Base-by-base conservation (phyloP, 2,329 filamentous ascomycete species). In the Microsporum canis region DNA sequence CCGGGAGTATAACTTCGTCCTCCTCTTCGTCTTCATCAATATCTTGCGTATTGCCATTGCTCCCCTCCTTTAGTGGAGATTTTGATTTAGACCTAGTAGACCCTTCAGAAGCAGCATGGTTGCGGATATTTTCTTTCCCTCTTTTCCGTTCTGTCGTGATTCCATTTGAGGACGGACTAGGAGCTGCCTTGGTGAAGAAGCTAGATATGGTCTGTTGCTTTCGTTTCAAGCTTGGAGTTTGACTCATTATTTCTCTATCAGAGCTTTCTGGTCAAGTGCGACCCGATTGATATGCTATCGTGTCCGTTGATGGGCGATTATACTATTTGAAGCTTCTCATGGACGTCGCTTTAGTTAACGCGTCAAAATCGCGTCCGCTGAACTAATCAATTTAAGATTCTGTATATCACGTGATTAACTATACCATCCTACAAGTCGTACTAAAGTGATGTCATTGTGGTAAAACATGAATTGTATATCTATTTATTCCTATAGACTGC, bases 191-290 rank as follows among this genome's bases (percentile, higher is more conserved):
- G 0, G 84, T 82, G 71, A 95, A 95, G 75, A 95, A 95, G 70
- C 85, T 91, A 2, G 89, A 94, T 63, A 96, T 86, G 0, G 89
- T 83, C 70, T 96, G 89, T 68, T 87, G 74, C 62, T 75, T 76
- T 49, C 72, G 69, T 60, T 76, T 75, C 7, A 73, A 59, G 27
- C 65, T 70, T 38, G 57, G 34, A 45, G 60, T 55, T 39, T 64
- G 63, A 59, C 61, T 64, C 63, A 64, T 64, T n/a, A 38, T 64
- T 23, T 4, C 17, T 33, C 29, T 7, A 5, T 33, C n/a, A 6
- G 3, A 12, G 10, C 49, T 14, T 33, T 12, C 6, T n/a, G 29
- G 29, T n/a, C 23, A 23, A 29, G 27, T 17, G 6, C 27, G 23
- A 47, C 43, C 10, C 43, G 4, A 8, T 17, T 27, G 8, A 23